phyloP scores from a whole-genome alignment of 2,329 filamentous ascomycete genomes.

The Trichoderma sp. region DNA sequence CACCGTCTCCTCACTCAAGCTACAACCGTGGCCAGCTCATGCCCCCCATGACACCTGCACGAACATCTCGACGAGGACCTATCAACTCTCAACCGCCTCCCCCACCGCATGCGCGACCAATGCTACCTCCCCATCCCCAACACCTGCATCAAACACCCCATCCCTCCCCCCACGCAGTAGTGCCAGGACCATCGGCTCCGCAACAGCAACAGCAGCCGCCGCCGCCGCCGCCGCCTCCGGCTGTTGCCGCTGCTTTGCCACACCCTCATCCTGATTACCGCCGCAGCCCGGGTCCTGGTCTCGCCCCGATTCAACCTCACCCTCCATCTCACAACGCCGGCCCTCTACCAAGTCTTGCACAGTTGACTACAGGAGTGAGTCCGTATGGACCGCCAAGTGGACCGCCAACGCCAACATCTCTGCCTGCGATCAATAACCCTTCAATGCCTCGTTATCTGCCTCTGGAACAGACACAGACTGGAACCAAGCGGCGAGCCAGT shows the following conservation, averaged over 20 bases:
- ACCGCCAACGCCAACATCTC: slow-evolving; percentile 21
- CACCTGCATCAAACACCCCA: slow-evolving; percentile 35
- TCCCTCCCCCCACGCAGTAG: slow-evolving; percentile 14
- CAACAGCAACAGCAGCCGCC: slow-evolving; percentile 33
- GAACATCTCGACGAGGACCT: slow-evolving; percentile 46
- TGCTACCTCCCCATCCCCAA: slow-evolving; percentile 23
- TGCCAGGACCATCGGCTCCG: slow-evolving; percentile 32
- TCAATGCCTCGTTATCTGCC: slow-evolving; percentile 38
- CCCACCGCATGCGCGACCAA: slow-evolving; percentile 29
- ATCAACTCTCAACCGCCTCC: slow-evolving; percentile 43
- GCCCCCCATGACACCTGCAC: slow-evolving; percentile 41
- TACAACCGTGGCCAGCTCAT: slow-evolving; percentile 47
- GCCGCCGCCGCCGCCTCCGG: slow-evolving; percentile 32
- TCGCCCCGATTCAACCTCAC: slow-evolving; percentile 58
- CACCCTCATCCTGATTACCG: slow-evolving; percentile 36
- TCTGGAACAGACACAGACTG: slow-evolving; percentile 45
- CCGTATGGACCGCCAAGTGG: slow-evolving; percentile 51
- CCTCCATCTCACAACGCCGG: slow-evolving; percentile 46
- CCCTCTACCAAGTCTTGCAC: slow-evolving; percentile 63
- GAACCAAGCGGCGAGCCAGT: slow-evolving; percentile 59
- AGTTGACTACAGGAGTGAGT: slow-evolving; percentile 66
- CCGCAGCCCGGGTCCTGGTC: slow-evolving; percentile 46
- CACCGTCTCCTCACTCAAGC: slow-evolving; percentile 46
- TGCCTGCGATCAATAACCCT: slow-evolving; percentile 26
- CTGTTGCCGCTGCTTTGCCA: slow-evolving; percentile 31